These are phyloP conservation scores for Effrenium voratum DNA, from an alignment of 73 alveolate species.

Conservation along the genomic window DNA sequence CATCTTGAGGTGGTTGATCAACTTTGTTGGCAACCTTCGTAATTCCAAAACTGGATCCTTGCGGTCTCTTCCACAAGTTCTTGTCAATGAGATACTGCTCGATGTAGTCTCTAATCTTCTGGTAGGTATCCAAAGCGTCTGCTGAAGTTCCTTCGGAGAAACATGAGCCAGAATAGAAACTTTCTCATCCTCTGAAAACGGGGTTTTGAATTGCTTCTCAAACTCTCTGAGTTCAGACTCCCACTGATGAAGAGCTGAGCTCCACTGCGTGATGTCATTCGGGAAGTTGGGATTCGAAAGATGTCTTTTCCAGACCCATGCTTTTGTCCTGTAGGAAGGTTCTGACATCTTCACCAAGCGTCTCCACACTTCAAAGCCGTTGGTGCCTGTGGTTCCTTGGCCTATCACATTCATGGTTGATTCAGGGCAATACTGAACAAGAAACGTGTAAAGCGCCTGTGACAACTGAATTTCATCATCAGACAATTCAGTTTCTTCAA, in stretches of 20 bases:
- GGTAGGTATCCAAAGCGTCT: slow-evolving; percentile 10
- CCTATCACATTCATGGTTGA: slow-evolving; percentile 59
- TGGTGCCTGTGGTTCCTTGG: slow-evolving; percentile 12
- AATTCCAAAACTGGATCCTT: slow-evolving; percentile 35
- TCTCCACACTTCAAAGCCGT: slow-evolving; percentile 69
- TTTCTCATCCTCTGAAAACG: slow-evolving; percentile 52
- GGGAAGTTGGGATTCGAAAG: slow-evolving; percentile 39
- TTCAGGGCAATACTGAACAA: slow-evolving; percentile 64
- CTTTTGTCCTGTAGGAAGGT: slow-evolving; percentile 58
- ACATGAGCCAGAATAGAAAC: slow-evolving; percentile 49
- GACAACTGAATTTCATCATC: slow-evolving; percentile 24
- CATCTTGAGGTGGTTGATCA: slow-evolving; percentile 1
- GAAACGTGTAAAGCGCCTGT: slow-evolving; percentile 52
- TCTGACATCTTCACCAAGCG: slow-evolving; percentile 3
- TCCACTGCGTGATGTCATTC: neutral
- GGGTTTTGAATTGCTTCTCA: neutral
- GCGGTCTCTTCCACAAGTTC: slow-evolving; percentile 53
- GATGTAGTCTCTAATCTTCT: slow-evolving; percentile 14
- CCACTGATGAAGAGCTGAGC: slow-evolving; percentile 60
- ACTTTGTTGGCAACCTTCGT: slow-evolving; percentile 28
- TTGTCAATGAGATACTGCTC: slow-evolving; percentile 39
- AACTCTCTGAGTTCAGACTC: slow-evolving; percentile 61
- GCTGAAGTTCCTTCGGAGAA: slow-evolving; percentile 51
- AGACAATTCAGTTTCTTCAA: neutral
- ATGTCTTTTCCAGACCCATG: slow-evolving; percentile 73